Evolutionary conservation across 2,329 filamentous ascomycete genomes (phyloP), one percentile per base, ranked within the genome.

Genomic region (Talaromyces islandicus): DNA sequence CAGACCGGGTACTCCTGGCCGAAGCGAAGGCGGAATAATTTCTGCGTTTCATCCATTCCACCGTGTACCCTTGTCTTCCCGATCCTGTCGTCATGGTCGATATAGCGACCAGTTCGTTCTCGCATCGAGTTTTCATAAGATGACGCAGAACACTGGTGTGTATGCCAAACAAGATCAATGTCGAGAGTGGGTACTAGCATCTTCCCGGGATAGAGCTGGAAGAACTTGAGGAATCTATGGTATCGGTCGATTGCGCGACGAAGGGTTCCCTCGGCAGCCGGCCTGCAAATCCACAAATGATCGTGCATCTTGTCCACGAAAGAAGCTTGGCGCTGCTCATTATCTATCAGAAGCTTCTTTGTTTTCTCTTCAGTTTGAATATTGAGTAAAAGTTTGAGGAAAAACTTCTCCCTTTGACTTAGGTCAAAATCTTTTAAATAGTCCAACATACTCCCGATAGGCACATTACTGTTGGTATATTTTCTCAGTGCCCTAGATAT

Each of bases 121-220:
- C 51, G 51, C 41, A 61, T 66, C 2, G 56, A 50, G 1, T 46
- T 35, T 19, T 62, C 46, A 59, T 78, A 78, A 1, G 58, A 14
- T 1, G 27, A 60, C 0, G 73, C 67, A 1, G 69, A 70, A 53
- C 72, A 73, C 57, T 78, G 77, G 56, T 79, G 76, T 0, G 78
- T 80, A 54, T 79, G 75, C 78, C 77, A 80, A 0, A 71, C 71
- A 0, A 80, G 66, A 60, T 80, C 77, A 19, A 80, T 72, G 60
- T 78, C 77, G 4, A 77, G 63, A 0, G 77, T 78, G 0, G 78
- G 77, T 2, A 78, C 76, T 4, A 76, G 61, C 14, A 69, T 71
- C 10, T 27, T 68, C 6, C 59, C 58, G 5, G 68, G 66, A 57
- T 73, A 65, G 0, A 64, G 59, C 32, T 64, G 66, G 43, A 78